These are phyloP conservation scores for Apophysomyces trapeziformis DNA, from an alignment of 371 early-diverging fungal species.

Conservation along the genomic window DNA sequence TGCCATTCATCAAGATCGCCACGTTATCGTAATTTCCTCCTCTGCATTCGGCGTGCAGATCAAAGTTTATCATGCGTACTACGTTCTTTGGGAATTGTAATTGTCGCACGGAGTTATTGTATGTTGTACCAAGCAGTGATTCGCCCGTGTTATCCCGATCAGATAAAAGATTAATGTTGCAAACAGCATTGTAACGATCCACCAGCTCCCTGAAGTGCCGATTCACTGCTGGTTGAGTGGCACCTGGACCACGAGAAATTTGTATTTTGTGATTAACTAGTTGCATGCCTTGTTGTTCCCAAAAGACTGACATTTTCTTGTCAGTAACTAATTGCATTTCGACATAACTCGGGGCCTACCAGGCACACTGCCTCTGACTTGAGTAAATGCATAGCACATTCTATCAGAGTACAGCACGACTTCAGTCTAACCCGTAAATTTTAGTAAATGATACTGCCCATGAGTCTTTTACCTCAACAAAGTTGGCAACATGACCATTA, in stretches of 20 bases:
- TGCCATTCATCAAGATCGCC: conserved; percentile 49
- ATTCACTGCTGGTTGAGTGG: conserved; percentile 78
- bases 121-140: conserved; percentile 70
- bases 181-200: conserved; percentile 74
- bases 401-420: conserved; percentile 67
- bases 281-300: conserved; percentile 93
- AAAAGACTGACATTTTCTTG: conserved; percentile 70
- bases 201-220: conserved; percentile 83
- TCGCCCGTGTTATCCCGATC: conserved; percentile 73
- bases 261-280: conserved; percentile 82
- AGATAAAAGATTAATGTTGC: conserved; percentile 84
- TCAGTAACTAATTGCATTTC: background rate
- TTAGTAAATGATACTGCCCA: background rate
- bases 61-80: conserved; percentile 74
- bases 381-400: conserved; percentile 71
- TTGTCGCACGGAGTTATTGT: conserved; percentile 60
- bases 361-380: conserved; percentile 95
- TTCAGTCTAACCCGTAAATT: conserved; percentile 60
- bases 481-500: conserved; percentile 97
- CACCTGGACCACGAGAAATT: conserved; percentile 69
- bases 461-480: conserved; percentile 80
- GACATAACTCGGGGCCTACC: conserved; percentile 31
- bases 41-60: conserved; percentile 83
- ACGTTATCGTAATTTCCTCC: conserved; percentile 84
- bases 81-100: conserved; percentile 23